Evolutionary conservation across 257 asterid genomes (phyloP).

Genomic region (Jacaranda copaia): DNA sequence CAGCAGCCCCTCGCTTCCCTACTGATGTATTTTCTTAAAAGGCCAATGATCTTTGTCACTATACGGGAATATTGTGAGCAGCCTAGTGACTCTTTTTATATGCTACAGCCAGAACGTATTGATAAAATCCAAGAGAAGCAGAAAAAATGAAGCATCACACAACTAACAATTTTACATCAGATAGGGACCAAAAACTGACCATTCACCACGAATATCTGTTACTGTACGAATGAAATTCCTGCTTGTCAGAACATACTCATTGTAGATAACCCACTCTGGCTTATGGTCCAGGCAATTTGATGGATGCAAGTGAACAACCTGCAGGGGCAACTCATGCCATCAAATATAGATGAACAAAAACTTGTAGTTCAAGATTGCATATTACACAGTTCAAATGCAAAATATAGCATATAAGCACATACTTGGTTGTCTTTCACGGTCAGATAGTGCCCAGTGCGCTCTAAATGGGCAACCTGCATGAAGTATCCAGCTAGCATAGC

Average conservation of each 20-base stretch:
- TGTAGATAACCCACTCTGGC: slow-evolving; percentile 98
- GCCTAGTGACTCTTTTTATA: background rate
- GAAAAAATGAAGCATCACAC: background rate
- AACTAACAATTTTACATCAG: background rate
- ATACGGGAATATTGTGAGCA: background rate
- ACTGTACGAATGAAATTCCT: slow-evolving; percentile 95
- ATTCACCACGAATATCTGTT: slow-evolving; percentile 93
- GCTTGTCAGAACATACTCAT: slow-evolving; percentile 89
- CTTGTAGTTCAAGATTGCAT: background rate
- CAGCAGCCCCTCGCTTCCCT: too few relatives aligned
- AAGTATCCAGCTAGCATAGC: slow-evolving; percentile 99
- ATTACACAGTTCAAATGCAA: background rate
- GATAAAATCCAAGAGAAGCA: background rate
- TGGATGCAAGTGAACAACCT: slow-evolving; percentile 96
- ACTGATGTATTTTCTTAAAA: too few relatives aligned
- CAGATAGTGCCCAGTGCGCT: slow-evolving; percentile 87
- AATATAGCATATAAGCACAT: slow-evolving; percentile 20
- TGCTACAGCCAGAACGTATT: background rate
- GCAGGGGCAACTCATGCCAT: slow-evolving; percentile 6
- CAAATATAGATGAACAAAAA: slow-evolving; percentile 24
- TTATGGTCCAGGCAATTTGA: slow-evolving; percentile 95
- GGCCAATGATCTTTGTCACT: background rate
- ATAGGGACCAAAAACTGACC: slow-evolving; percentile 52
- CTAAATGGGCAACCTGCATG: slow-evolving; percentile 99
- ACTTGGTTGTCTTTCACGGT: slow-evolving; percentile 98